phyloP scores from a whole-genome alignment of 2,329 filamentous ascomycete species.

The Laburnicola sp. region DNA sequence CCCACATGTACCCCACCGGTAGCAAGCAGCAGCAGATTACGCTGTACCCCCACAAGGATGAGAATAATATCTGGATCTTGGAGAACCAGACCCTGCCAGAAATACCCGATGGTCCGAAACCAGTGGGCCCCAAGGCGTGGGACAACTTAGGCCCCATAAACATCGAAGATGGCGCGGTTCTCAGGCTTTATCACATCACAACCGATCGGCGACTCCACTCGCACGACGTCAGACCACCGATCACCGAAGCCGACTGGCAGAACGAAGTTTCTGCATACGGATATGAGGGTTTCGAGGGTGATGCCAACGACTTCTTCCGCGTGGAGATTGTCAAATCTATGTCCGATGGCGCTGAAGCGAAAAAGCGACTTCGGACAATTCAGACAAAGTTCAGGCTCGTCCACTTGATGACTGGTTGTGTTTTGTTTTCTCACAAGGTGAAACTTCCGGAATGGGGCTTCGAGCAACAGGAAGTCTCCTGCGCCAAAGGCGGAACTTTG shows the following conservation, averaged over 20 bases:
- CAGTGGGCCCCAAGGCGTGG: conserved; percentile 84
- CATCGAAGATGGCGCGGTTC: conserved; percentile 76
- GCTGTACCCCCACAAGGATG: conserved; percentile 97
- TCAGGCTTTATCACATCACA: conserved; percentile 80
- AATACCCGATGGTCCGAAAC: conserved; percentile 70
- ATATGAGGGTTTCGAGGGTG: conserved; percentile 93
- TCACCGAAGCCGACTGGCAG: conserved; percentile 68
- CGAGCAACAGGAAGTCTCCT: conserved; percentile 99
- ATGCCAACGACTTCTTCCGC: conserved; percentile 94
- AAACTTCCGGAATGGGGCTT: conserved; percentile 98
- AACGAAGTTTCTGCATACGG: conserved; percentile 97
- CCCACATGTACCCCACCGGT: conserved; percentile 94
- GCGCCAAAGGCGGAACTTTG: conserved; percentile 83
- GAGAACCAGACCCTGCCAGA: conserved; percentile 97
- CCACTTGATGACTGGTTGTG: conserved; percentile 95
- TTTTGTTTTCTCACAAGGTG: conserved; percentile 97
- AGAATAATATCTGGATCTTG: conserved; percentile 92
- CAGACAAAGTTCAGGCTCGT: conserved; percentile 95
- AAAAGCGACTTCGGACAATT: conserved; percentile 86
- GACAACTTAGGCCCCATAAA: conserved; percentile 69
- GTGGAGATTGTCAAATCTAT: conserved; percentile 91
- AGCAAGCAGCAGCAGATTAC: conserved; percentile 99
- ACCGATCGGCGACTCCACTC: conserved; percentile 93
- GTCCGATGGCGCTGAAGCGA: conserved; percentile 76
- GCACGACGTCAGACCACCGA: conserved; percentile 74